phyloP scores from a whole-genome alignment of 2,329 filamentous ascomycete genomes.

The Ophiostoma australiae region DNA sequence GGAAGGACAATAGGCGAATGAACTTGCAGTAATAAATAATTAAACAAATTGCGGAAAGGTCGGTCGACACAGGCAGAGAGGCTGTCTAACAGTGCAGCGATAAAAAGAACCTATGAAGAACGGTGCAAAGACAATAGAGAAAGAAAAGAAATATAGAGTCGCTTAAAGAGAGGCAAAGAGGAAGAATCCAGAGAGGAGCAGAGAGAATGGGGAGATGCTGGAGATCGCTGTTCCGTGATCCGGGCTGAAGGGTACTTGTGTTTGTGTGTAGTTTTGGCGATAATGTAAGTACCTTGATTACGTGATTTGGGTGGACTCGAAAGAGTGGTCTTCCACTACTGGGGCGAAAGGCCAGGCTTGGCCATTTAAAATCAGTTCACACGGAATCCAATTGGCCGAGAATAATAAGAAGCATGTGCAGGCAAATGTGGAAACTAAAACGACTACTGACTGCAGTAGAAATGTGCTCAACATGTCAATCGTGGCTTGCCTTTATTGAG shows the following conservation, averaged over 20 bases:
- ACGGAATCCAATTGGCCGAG: constrained; percentile 9
- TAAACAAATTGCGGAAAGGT: neutral
- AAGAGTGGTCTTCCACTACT: neutral
- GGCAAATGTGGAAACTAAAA: no score
- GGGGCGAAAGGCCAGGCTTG: neutral
- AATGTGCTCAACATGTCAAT: neutral
- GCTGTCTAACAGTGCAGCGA: neutral
- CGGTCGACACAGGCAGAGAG: neutral
- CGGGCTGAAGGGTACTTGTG: neutral
- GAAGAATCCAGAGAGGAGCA: neutral
- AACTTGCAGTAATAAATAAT: neutral
- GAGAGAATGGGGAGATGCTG: constrained; percentile 4
- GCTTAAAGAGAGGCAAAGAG: neutral
- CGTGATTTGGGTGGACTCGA: neutral
- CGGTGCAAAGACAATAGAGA: neutral
- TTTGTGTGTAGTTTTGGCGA: neutral
- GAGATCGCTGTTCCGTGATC: constrained; percentile 6
- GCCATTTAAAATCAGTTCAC: constrained; percentile 4
- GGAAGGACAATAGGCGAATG: neutral
- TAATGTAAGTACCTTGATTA: neutral
- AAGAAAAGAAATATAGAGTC: neutral
- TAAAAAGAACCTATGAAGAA: neutral
- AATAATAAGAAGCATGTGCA: neutral
- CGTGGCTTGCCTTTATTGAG: neutral
- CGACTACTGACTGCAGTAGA: neutral